A percentile compares a stretch with the other conserved stretches of the same genome.
These are phyloP conservation scores for Ascocoryne sarcoides DNA, from an alignment of 2,329 filamentous ascomycete genomes.

Conservation along the genomic window DNA sequence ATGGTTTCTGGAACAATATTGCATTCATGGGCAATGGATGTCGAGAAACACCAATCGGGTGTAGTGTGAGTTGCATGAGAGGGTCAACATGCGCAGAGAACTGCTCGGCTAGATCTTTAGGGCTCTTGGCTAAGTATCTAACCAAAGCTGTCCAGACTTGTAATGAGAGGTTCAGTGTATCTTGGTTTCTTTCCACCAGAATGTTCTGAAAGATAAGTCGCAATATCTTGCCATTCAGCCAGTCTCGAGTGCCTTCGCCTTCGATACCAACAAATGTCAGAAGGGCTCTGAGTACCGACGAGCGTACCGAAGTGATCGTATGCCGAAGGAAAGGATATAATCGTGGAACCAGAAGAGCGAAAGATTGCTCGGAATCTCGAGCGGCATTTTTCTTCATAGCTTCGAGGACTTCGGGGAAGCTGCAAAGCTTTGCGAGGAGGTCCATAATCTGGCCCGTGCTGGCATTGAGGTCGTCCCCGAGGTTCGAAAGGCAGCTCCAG, in stretches of 20 bases:
- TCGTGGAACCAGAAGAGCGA: constrained; percentile 83
- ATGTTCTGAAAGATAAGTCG: constrained; percentile 92
- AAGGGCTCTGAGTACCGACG: constrained; percentile 85
- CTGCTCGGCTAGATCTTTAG: constrained; percentile 59
- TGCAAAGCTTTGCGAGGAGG: constrained; percentile 86
- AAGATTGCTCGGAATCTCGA: constrained; percentile 77
- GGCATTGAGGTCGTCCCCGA: constrained; percentile 94
- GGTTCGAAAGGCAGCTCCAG: constrained; percentile 91
- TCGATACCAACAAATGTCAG: constrained; percentile 88
- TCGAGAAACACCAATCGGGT: constrained; percentile 85
- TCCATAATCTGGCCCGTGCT: constrained; percentile 99
- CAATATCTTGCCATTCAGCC: constrained; percentile 84
- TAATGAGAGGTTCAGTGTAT: constrained; percentile 71
- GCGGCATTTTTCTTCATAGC: constrained; percentile 89
- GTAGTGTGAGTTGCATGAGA: constrained; percentile 76
- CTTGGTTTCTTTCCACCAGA: constrained; percentile 81
- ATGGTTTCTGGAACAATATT: constrained; percentile 83
- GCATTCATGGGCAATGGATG: constrained; percentile 90
- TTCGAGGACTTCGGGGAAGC: constrained; percentile 83
- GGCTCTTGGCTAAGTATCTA: constrained; percentile 52
- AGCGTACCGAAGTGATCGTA: constrained; percentile 91
- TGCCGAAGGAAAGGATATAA: constrained; percentile 94
- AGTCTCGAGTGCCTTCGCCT: constrained; percentile 69
- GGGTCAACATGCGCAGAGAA: constrained; percentile 68
- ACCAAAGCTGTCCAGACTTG: constrained; percentile 81